Evolutionary conservation across 768 basidiomycete species (phyloP), one percentile per base, ranked within the genome.

Genomic region (Favolaschia claudopus): DNA sequence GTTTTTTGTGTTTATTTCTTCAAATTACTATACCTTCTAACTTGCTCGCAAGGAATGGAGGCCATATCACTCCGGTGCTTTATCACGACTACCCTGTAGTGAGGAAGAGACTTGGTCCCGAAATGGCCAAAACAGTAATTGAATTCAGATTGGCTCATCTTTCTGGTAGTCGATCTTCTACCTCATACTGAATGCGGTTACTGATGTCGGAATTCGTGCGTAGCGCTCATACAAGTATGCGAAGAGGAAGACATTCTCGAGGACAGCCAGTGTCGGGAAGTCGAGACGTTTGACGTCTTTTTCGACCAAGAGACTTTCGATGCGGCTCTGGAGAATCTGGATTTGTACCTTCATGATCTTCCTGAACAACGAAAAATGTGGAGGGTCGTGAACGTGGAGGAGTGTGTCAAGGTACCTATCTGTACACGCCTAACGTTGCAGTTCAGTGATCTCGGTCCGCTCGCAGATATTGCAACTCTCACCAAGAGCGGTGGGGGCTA

Each of bases 91-190:
- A 83, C 45, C 40, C 34, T 4, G 34, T 62, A 32, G 61, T 82
- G 27, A 74, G 75, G 60, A 58, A 76, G 45, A 63, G 67, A 24
- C 63, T 76, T 28, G 83, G 84, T 25, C 62, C 67, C n/a, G 70
- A 65, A 24, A 60, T 53, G 3, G 82, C 84, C 3, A 69, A 74
- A 65, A 70, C 62, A 38, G 70, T 80, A 46, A 72, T 81, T 15
- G 64, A 72, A 7, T 82, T 85, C 50, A 75, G 83, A 25, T 70
- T 77, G 3, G 74, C 79, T 5, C 83, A 85, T 58, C 64, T 82
- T 14, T n/a, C n/a, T n/a, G n/a, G n/a, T n/a, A n/a, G n/a, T n/a
- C n/a, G n/a, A n/a, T n/a, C n/a, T n/a, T n/a, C n/a, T n/a, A n/a
- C n/a, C n/a, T n/a, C n/a, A n/a, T n/a, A n/a, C n/a, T n/a, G n/a